Evolutionary conservation across 208 protist genomes (phyloP).

Genomic region (Acanthamoeba polyphaga): DNA sequence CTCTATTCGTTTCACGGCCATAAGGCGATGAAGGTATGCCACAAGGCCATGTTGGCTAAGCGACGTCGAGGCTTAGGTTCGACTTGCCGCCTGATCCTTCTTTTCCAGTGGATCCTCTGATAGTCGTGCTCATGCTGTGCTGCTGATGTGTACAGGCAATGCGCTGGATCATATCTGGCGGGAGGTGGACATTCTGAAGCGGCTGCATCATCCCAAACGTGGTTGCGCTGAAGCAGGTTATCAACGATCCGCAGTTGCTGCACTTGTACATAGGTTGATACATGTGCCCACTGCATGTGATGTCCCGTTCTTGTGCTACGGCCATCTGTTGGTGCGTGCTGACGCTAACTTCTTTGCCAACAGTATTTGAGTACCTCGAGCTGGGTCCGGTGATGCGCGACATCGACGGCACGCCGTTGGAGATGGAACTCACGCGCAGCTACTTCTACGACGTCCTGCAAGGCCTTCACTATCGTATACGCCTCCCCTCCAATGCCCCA

Average conservation of each 20-base stretch:
- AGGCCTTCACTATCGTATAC: conserved; percentile 52
- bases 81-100: too few species aligned
- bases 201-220: conserved; percentile 56
- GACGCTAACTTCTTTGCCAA: not conserved
- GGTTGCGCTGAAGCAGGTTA: conserved; percentile 27
- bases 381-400: conserved; percentile 50
- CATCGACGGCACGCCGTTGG: conserved; percentile 20
- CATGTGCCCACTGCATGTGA: not conserved
- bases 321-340: not conserved
- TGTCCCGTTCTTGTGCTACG: not conserved
- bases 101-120: not conserved
- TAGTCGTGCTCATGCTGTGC: not conserved
- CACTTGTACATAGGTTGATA: not conserved
- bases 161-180: conserved; percentile 38
- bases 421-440: conserved; percentile 34
- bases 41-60: conserved; percentile 42
- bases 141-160: not conserved
- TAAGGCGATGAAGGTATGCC: conserved; percentile 62
- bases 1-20: not conserved
- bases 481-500: not conserved
- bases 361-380: conserved; percentile 61
- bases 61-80: not conserved
- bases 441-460: conserved; percentile 50
- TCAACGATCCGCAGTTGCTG: conserved; percentile 21
- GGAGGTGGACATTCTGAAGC: conserved; percentile 64